These are phyloP conservation scores for Lanmaoa pseudosensibilis DNA, from an alignment of 768 basidiomycete species.

Conservation along the genomic window DNA sequence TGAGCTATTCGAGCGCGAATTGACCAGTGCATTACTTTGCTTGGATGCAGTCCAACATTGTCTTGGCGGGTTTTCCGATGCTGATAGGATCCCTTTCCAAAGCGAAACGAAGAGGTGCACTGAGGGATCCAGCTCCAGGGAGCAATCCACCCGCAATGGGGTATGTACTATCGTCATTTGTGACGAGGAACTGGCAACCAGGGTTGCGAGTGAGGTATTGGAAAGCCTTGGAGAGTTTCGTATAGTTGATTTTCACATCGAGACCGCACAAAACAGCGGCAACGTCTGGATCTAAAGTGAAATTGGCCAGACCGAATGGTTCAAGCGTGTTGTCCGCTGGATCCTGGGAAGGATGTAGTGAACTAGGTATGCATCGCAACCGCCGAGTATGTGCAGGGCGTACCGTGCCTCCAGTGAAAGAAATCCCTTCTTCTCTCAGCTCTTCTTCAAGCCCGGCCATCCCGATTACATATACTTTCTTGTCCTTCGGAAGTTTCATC, in stretches of 20 bases:
- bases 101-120: constrained; percentile 77
- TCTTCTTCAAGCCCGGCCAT: constrained; percentile 92
- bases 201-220: constrained; percentile 83
- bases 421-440: constrained; percentile 81
- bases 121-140: constrained; percentile 84
- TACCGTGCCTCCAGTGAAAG: constrained; percentile 83
- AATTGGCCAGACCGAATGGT: constrained; percentile 65
- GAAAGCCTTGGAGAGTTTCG: constrained; percentile 90
- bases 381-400: constrained; percentile 24
- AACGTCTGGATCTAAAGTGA: constrained; percentile 73
- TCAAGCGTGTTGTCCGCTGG: constrained; percentile 78
- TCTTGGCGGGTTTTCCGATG: constrained; percentile 87
- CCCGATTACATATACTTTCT: constrained; percentile 96
- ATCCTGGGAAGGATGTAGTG: constrained; percentile 51
- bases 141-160: constrained; percentile 71
- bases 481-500: constrained; percentile 82
- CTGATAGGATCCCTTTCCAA: constrained; percentile 68
- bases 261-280: constrained; percentile 95
- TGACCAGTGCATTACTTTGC: constrained; percentile 50
- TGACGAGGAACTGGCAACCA: constrained; percentile 81
- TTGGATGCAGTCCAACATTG: constrained; percentile 93
- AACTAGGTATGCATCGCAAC: background rate
- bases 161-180: constrained; percentile 92
- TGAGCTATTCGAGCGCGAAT: background rate
- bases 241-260: constrained; percentile 86